Percentiles rank a stretch among this genome's conserved stretches.
These are phyloP conservation scores for Suhomyces prunicola DNA, from an alignment of 805 yeast genomes.

Conservation along the genomic window DNA sequence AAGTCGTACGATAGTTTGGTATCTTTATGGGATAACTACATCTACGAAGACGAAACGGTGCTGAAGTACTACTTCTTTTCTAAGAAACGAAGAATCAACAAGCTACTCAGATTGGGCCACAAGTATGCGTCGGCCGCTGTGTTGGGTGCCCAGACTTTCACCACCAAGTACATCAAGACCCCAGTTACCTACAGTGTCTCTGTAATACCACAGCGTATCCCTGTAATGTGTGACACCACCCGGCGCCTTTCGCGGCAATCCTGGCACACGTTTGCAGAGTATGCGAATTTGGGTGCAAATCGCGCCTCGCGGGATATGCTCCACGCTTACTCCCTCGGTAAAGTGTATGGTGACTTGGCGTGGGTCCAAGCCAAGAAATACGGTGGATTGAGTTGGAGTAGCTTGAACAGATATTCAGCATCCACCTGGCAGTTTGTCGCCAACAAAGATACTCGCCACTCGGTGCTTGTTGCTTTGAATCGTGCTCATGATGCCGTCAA, in stretches of 20 bases:
- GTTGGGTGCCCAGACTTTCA: background rate
- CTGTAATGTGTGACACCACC: background rate
- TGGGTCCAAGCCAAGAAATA: background rate
- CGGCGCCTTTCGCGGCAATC: background rate
- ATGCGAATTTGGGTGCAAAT: background rate
- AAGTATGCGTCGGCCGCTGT: background rate
- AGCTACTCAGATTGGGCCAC: background rate
- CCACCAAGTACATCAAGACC: background rate
- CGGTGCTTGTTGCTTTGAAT: background rate
- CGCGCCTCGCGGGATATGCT: background rate
- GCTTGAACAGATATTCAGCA: background rate
- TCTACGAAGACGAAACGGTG: conserved; percentile 2
- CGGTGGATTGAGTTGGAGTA: background rate
- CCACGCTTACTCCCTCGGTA: background rate
- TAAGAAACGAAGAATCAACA: conserved; percentile 3
- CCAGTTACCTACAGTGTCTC: too few species aligned
- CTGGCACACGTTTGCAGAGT: background rate
- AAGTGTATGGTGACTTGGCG: background rate
- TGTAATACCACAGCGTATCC: background rate
- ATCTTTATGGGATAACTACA: background rate
- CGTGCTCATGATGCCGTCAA: background rate
- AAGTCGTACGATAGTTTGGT: background rate
- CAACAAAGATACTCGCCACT: background rate
- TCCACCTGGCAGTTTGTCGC: background rate
- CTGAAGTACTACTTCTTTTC: conserved; percentile 1